Conservation (phyloP, 768 basidiomycete genomes). For the Xerocomellus chrysenteron region DNA sequence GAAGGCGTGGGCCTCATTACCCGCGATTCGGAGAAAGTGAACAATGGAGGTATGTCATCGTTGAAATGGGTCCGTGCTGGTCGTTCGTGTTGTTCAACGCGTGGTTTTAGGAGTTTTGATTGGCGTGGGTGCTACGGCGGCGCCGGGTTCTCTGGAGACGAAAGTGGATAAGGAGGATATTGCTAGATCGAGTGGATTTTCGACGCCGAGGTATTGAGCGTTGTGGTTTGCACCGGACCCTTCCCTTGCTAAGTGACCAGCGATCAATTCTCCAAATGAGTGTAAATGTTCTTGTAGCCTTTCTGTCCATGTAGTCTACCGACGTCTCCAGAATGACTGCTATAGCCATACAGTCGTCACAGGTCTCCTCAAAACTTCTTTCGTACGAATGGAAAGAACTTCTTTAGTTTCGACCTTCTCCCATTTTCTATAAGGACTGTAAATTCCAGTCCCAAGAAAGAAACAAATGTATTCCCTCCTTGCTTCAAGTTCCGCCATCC, state of each 20-base stretch:
- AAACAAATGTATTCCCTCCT: slow-evolving; percentile 21
- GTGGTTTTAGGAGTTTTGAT: background rate
- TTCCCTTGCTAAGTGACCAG: background rate
- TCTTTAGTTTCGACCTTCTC: slow-evolving; percentile 18
- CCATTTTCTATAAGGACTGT: slow-evolving; percentile 21
- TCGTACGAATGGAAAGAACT: slow-evolving; percentile 19
- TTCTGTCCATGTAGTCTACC: background rate
- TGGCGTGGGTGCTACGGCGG: background rate
- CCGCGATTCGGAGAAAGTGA: background rate
- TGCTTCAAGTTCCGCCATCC: slow-evolving; percentile 13
- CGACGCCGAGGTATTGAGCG: background rate
- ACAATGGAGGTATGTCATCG: slow-evolving; percentile 1
- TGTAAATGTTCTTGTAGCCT: background rate
- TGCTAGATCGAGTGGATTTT: background rate
- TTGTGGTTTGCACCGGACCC: background rate
- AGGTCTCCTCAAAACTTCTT: slow-evolving; percentile 11
- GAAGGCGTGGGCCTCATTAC: background rate
- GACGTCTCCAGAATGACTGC: background rate
- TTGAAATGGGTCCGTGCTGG: background rate
- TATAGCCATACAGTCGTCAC: slow-evolving; percentile 21
- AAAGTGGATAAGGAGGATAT: background rate
- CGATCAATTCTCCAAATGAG: background rate
- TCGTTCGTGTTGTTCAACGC: background rate
- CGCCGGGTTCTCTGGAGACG: background rate
- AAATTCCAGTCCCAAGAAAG: slow-evolving; percentile 21